These are phyloP conservation scores for Phytophthora vignae DNA, from an alignment of 352 stramenopile genomes.

Conservation along the genomic window DNA sequence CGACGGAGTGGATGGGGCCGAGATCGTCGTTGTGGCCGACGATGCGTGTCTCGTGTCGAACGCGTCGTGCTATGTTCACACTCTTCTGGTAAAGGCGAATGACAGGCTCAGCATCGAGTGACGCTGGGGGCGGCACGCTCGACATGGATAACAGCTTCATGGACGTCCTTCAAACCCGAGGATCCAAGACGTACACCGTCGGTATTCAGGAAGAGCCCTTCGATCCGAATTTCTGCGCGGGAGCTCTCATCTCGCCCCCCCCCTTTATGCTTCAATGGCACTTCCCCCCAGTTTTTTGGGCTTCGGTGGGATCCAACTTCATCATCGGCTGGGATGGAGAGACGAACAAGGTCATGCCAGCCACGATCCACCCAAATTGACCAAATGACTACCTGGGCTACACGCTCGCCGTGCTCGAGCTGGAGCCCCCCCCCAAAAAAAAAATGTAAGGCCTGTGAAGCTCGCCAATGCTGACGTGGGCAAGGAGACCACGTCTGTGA, in stretches of 20 bases:
- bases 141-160: too few relatives aligned
- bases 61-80: too few relatives aligned
- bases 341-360: constrained; percentile 17
- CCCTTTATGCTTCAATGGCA: not conserved
- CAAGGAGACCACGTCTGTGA: constrained; percentile 32
- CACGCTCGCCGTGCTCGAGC: constrained; percentile 54
- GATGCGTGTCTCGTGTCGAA: too few relatives aligned
- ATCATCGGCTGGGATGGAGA: constrained; percentile 24
- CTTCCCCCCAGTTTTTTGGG: not conserved
- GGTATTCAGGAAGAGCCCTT: not conserved
- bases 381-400: not conserved
- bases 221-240: not conserved
- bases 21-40: too few relatives aligned
- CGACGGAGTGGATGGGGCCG: too few relatives aligned
- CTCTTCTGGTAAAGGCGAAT: too few relatives aligned
- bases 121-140: too few relatives aligned
- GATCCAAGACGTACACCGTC: not conserved
- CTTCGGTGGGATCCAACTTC: constrained; percentile 20
- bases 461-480: constrained; percentile 27
- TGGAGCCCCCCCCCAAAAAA: constrained; percentile 33
- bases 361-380: not conserved
- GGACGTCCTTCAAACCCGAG: too few relatives aligned
- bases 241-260: not conserved
- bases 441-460: constrained; percentile 30
- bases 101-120: too few relatives aligned